phyloP scores from a whole-genome alignment of 148 eudicot genomes.

The Camellia sinensis region DNA sequence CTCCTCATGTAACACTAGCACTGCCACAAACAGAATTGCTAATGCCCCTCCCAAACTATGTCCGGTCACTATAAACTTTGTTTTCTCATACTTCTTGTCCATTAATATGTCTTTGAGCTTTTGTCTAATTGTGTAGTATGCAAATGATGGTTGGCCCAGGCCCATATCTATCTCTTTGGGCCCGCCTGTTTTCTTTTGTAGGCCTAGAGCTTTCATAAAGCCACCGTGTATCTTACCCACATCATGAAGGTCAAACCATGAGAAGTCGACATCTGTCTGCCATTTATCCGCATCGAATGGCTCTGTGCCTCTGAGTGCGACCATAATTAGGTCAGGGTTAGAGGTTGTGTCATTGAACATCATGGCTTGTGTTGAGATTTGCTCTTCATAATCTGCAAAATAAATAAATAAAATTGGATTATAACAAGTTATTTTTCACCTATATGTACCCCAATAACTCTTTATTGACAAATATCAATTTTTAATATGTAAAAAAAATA shows the following conservation, averaged over 20 bases:
- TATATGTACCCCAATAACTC: not conserved
- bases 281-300: slow-evolving; percentile 52
- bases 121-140: slow-evolving; percentile 58
- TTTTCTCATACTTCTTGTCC: slow-evolving; percentile 24
- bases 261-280: slow-evolving; percentile 62
- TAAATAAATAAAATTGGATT: not conserved
- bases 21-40: slow-evolving; percentile 54
- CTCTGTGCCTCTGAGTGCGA: slow-evolving; percentile 70
- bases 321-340: slow-evolving; percentile 42
- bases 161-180: slow-evolving; percentile 38
- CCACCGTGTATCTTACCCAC: slow-evolving; percentile 69
- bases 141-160: slow-evolving; percentile 25
- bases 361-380: slow-evolving; percentile 45
- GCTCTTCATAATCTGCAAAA: slow-evolving; percentile 36
- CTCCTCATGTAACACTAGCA: slow-evolving; percentile 58
- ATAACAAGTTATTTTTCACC: not conserved
- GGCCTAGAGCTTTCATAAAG: slow-evolving; percentile 72
- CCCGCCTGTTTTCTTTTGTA: slow-evolving; percentile 44
- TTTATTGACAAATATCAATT: too few relatives aligned
- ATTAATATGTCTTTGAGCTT: slow-evolving; percentile 27
- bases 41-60: slow-evolving; percentile 84
- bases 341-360: slow-evolving; percentile 39
- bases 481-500: too few relatives aligned
- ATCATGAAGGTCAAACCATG: slow-evolving; percentile 45
- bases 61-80: slow-evolving; percentile 61